These are phyloP conservation scores for Trichoderma gamsii DNA, from an alignment of 495 filamentous ascomycete genomes.

Conservation along the genomic window DNA sequence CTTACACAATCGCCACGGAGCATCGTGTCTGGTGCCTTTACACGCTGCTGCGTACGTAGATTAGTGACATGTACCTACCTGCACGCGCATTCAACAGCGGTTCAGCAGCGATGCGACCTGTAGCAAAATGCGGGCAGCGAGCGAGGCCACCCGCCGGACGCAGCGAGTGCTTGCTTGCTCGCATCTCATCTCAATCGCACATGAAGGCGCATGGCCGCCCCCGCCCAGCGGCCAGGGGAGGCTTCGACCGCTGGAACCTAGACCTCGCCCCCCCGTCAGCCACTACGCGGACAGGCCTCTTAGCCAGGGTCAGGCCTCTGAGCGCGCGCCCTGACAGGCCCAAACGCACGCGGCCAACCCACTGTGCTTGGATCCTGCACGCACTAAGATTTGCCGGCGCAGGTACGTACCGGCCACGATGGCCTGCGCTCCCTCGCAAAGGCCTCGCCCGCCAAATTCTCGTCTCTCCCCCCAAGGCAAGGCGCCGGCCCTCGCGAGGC, in stretches of 20 bases:
- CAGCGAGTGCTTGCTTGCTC: not conserved
- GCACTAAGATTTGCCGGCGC: not conserved
- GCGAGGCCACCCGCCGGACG: too few species aligned
- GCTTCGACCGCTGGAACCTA: conserved; percentile 1
- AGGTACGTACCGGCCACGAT: not conserved
- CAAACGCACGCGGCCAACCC: too few species aligned
- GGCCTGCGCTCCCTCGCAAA: not conserved
- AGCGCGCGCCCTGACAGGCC: not conserved
- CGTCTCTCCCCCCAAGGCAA: not conserved
- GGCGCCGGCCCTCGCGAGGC: not conserved
- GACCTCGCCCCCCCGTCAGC: not conserved
- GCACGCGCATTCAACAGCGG: not conserved
- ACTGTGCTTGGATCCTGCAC: not conserved
- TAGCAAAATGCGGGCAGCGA: not conserved
- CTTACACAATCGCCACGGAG: too few species aligned
- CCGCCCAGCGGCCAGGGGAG: not conserved
- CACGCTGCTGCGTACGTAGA: too few species aligned
- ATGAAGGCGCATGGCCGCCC: not conserved
- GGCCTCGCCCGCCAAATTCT: not conserved
- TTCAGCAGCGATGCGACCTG: not conserved
- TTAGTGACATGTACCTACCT: not conserved
- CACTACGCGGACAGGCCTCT: not conserved
- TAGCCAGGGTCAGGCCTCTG: not conserved
- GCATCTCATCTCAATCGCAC: conserved; percentile 3
- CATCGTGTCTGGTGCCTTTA: too few species aligned